Evolutionary conservation across 345 rosid species (phyloP).

Genomic region (Eucalyptus camaldulensis): DNA sequence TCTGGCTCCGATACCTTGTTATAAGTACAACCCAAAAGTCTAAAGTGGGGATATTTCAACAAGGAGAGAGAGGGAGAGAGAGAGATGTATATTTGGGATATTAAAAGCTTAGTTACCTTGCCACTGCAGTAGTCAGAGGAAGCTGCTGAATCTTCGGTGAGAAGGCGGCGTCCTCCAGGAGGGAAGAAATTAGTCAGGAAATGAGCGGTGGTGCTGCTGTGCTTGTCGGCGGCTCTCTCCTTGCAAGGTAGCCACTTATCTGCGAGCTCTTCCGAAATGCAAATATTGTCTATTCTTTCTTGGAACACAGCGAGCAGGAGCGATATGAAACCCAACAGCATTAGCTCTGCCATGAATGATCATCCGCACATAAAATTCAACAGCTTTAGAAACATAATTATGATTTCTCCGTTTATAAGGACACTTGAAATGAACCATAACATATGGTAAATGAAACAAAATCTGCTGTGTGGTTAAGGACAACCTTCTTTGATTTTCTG

Average conservation of each 20-base stretch:
- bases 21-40: too few relatives aligned
- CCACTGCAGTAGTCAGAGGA: constrained; percentile 7
- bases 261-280: constrained; percentile 32
- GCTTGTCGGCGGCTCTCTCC: background rate
- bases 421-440: background rate
- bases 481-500: constrained; percentile 86
- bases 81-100: background rate
- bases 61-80: background rate
- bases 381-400: background rate
- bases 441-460: background rate
- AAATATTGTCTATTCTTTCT: constrained; percentile 22
- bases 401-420: background rate
- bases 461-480: too few relatives aligned
- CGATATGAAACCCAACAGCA: constrained; percentile 86
- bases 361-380: background rate
- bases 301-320: constrained; percentile 61
- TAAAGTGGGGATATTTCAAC: background rate
- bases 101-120: constrained; percentile 6
- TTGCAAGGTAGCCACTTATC: constrained; percentile 52
- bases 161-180: constrained; percentile 30
- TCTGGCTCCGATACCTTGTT: background rate
- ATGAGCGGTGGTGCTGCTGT: constrained; percentile 11
- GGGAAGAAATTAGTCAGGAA: constrained; percentile 16
- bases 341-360: constrained; percentile 43
- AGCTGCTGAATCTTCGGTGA: constrained; percentile 17